A percentile compares a stretch with the other conserved stretches of the same genome.
phyloP scores from a whole-genome alignment of 2,329 filamentous ascomycete species.

The Trichoderma polysporum region DNA sequence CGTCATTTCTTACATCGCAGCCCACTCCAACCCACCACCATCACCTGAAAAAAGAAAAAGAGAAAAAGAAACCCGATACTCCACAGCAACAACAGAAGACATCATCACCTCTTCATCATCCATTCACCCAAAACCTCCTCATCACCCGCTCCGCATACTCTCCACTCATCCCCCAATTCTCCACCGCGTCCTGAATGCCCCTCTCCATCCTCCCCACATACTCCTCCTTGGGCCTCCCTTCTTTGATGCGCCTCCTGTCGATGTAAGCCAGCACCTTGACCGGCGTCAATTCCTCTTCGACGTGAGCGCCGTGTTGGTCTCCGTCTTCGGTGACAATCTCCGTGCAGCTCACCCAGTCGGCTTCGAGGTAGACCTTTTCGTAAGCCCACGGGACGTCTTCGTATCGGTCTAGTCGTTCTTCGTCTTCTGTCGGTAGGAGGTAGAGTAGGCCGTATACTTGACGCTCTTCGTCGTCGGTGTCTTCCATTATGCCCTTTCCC shows the following conservation, averaged over 20 bases:
- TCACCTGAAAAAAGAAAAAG: too few relatives aligned
- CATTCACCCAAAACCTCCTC: constrained; percentile 43
- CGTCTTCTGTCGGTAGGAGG: constrained; percentile 49
- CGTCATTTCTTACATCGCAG: not conserved
- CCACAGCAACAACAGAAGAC: not conserved
- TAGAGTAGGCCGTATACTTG: constrained; percentile 61
- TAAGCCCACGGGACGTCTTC: constrained; percentile 67
- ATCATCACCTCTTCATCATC: not conserved
- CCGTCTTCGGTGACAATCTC: constrained; percentile 16
- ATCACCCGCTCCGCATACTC: constrained; percentile 56
- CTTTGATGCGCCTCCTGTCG: constrained; percentile 43
- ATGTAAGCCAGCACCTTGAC: constrained; percentile 59
- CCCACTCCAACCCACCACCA: not conserved
- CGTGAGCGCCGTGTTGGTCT: constrained; percentile 20
- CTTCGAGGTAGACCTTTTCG: constrained; percentile 47
- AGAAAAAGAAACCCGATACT: too few relatives aligned
- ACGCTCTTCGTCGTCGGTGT: constrained; percentile 23
- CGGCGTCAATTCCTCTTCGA: constrained; percentile 10
- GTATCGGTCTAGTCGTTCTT: constrained; percentile 51
- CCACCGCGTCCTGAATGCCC: constrained; percentile 59
- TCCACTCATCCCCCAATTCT: constrained; percentile 52
- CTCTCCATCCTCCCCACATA: constrained; percentile 64
- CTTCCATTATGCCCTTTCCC: constrained; percentile 19
- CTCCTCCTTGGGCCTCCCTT: constrained; percentile 50
- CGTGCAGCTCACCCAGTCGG: constrained; percentile 26